phyloP scores from a whole-genome alignment of 164 flowering plant genomes.

The Litsea cubeba region DNA sequence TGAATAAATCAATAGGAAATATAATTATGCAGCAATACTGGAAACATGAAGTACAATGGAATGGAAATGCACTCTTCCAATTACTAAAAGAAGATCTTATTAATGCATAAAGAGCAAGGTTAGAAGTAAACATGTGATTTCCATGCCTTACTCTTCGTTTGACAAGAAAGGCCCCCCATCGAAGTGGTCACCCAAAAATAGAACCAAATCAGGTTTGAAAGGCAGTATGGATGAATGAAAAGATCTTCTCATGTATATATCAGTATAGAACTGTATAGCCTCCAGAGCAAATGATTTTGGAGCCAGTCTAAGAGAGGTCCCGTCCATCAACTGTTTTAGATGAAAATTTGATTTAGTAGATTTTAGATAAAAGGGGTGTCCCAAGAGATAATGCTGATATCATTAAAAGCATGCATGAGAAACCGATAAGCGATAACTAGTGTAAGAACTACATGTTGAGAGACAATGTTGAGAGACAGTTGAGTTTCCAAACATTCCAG shows the following conservation, averaged over 20 bases:
- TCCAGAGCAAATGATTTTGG: conserved; percentile 73
- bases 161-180: conserved; percentile 78
- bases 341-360: not conserved
- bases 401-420: too few relatives aligned
- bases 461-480: too few relatives aligned
- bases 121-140: not conserved
- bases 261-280: conserved; percentile 71
- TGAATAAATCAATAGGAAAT: not conserved
- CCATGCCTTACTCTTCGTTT: conserved; percentile 77
- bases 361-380: too few relatives aligned
- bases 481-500: too few relatives aligned
- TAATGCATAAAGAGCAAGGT: not conserved
- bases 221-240: conserved; percentile 63
- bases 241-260: conserved; percentile 83
- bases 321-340: conserved; percentile 73
- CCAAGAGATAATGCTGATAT: too few relatives aligned
- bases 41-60: not conserved
- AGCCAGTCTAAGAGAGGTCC: conserved; percentile 58
- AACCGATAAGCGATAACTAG: too few relatives aligned
- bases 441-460: too few relatives aligned
- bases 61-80: not conserved
- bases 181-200: conserved; percentile 87
- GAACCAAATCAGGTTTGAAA: conserved; percentile 65
- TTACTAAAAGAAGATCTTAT: not conserved
- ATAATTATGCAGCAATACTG: not conserved